phyloP scores from a whole-genome alignment of 495 filamentous ascomycete genomes.

The Jackrogersella minutella region DNA sequence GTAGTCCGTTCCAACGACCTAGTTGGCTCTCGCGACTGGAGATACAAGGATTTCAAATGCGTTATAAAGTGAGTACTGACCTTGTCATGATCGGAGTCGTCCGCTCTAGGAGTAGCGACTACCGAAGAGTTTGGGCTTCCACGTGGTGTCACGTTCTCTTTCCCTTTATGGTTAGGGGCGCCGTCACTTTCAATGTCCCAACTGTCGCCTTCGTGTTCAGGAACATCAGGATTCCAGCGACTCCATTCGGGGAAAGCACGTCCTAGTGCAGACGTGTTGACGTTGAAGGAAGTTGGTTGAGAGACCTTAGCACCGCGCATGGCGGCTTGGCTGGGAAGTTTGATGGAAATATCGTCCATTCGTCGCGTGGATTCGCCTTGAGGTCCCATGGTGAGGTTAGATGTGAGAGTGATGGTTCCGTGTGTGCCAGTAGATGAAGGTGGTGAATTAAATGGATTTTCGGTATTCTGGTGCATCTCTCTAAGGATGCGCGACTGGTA shows the following conservation, averaged over 20 bases:
- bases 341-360: slow-evolving; percentile 39
- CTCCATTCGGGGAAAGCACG: slow-evolving; percentile 69
- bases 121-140: slow-evolving; percentile 31
- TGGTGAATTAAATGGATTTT: slow-evolving; percentile 59
- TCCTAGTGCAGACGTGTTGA: slow-evolving; percentile 70
- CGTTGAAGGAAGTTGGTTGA: slow-evolving; percentile 34
- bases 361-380: slow-evolving; percentile 56
- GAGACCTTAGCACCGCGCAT: slow-evolving; percentile 22
- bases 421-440: slow-evolving; percentile 62
- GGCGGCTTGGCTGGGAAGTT: slow-evolving; percentile 24
- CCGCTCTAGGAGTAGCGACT: slow-evolving; percentile 24
- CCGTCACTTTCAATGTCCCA: slow-evolving; percentile 35
- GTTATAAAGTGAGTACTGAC: slow-evolving; percentile 12
- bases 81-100: slow-evolving; percentile 13
- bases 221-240: slow-evolving; percentile 36
- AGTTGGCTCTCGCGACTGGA: not conserved
- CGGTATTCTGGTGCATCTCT: slow-evolving; percentile 48
- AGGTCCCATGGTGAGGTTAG: slow-evolving; percentile 55
- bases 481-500: slow-evolving; percentile 50
- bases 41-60: not conserved
- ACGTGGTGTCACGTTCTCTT: slow-evolving; percentile 52
- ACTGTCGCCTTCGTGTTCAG: slow-evolving; percentile 31
- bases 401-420: slow-evolving; percentile 60
- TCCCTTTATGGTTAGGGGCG: slow-evolving; percentile 32
- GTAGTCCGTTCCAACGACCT: not conserved